Percentiles rank a stretch among this genome's conserved stretches.
phyloP scores from a whole-genome alignment of 169 alveolate genomes.

The Plasmodium vivax region DNA sequence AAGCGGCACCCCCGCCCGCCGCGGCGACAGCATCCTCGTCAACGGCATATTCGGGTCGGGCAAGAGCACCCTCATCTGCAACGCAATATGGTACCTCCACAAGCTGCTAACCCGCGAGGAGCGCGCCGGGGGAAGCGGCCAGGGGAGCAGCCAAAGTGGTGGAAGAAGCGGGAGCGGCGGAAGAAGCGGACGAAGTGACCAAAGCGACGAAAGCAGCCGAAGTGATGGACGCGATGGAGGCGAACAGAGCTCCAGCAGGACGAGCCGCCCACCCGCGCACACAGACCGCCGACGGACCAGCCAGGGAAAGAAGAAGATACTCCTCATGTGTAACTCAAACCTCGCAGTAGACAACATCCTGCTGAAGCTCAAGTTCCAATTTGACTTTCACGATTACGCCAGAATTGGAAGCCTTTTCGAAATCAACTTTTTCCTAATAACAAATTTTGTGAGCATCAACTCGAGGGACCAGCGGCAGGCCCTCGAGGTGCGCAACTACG shows the following conservation, averaged over 20 bases:
- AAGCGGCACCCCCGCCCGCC: neutral
- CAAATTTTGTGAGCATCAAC: conserved; percentile 33
- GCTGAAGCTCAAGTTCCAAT: conserved; percentile 32
- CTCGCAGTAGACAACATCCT: conserved; percentile 46
- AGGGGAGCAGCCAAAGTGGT: neutral
- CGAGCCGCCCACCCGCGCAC: neutral
- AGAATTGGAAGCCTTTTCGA: conserved; percentile 50
- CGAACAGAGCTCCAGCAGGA: neutral
- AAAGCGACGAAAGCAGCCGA: neutral
- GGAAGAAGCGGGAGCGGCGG: too few species aligned
- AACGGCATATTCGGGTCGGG: conserved; percentile 69
- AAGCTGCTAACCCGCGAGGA: conserved; percentile 28
- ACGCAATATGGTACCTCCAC: conserved; percentile 8
- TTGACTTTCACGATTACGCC: conserved; percentile 49
- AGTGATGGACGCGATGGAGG: neutral
- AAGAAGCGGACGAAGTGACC: too few species aligned
- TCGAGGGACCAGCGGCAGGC: conserved; percentile 15
- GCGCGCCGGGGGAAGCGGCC: neutral
- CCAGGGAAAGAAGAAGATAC: conserved; percentile 1
- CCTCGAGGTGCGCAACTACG: neutral
- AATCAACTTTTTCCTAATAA: conserved; percentile 30
- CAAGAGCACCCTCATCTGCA: conserved; percentile 52
- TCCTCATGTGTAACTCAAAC: conserved; percentile 52
- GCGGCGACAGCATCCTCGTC: conserved; percentile 16
- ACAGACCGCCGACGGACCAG: neutral